phyloP scores from a whole-genome alignment of 495 filamentous ascomycete genomes.

The Viridothelium virens region DNA sequence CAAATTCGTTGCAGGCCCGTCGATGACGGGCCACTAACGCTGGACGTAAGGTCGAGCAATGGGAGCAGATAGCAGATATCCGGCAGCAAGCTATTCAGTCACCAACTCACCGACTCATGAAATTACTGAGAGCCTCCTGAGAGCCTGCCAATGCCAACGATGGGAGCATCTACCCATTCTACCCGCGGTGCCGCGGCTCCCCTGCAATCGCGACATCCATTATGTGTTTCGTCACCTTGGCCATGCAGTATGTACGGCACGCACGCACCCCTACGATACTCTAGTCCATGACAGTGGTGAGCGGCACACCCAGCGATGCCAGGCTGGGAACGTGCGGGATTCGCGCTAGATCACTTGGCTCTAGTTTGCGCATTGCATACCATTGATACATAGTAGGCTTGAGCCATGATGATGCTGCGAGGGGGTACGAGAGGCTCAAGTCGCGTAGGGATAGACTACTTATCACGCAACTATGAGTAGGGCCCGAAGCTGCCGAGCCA shows the following conservation, averaged over 20 bases:
- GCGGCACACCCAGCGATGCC: background rate
- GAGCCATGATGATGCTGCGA: too few relatives aligned
- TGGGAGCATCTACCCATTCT: conserved; percentile 1
- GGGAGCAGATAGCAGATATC: background rate
- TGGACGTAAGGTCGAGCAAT: background rate
- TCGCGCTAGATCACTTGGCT: background rate
- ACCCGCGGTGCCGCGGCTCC: background rate
- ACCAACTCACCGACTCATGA: too few relatives aligned
- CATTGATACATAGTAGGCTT: background rate
- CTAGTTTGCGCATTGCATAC: background rate
- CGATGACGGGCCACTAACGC: background rate
- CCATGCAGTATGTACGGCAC: conserved; percentile 8
- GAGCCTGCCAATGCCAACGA: background rate
- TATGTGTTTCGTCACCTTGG: conserved; percentile 6
- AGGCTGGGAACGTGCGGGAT: conserved; percentile 1
- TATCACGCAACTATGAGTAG: too few relatives aligned
- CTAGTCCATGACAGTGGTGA: background rate
- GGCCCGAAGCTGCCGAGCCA: background rate
- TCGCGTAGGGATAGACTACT: background rate
- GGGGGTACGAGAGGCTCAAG: background rate
- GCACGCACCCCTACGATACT: too few relatives aligned
- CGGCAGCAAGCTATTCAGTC: too few relatives aligned
- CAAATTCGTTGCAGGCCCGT: background rate
- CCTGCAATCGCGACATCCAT: conserved; percentile 9
- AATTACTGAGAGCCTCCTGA: too few relatives aligned